Percentiles rank a stretch among this genome's conserved stretches.
phyloP scores from a whole-genome alignment of 1,139 yeast genomes.

The Pichia sp. region DNA sequence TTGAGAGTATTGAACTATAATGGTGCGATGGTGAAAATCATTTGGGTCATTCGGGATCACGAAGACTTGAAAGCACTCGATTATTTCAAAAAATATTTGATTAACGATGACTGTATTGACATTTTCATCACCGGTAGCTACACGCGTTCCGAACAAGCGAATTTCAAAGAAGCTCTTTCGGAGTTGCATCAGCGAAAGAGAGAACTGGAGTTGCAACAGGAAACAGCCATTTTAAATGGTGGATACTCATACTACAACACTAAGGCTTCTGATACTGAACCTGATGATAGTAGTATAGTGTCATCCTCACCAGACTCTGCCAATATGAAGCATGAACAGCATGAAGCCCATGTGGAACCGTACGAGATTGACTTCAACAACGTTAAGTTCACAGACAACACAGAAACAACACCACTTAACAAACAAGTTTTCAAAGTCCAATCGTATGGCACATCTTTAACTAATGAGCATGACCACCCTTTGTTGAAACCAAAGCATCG shows the following conservation, averaged over 20 bases:
- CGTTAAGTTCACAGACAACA: background rate
- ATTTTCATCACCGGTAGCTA: constrained; percentile 59
- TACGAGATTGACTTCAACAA: no score
- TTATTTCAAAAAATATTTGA: constrained; percentile 47
- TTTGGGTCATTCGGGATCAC: constrained; percentile 86
- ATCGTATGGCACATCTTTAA: constrained; percentile 1
- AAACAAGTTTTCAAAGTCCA: background rate
- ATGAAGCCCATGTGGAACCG: no score
- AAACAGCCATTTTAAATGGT: constrained; percentile 19
- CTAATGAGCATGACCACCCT: background rate
- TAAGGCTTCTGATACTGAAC: no score
- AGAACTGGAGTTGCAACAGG: constrained; percentile 19
- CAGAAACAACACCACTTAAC: constrained; percentile 11
- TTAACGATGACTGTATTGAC: constrained; percentile 64
- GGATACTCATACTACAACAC: constrained; percentile 12
- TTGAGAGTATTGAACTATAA: constrained; percentile 67
- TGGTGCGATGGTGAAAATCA: constrained; percentile 68
- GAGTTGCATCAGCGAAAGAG: constrained; percentile 22
- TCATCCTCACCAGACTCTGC: no score
- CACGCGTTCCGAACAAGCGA: constrained; percentile 19
- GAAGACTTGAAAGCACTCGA: constrained; percentile 64
- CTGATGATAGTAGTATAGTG: no score
- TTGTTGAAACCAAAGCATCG: constrained; percentile 3
- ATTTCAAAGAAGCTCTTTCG: constrained; percentile 23
- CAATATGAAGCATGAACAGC: no score